Percentiles rank a stretch among this genome's conserved stretches.
These are phyloP conservation scores for Kazachstania psychrophila DNA, from an alignment of 805 yeast species.

Conservation along the genomic window DNA sequence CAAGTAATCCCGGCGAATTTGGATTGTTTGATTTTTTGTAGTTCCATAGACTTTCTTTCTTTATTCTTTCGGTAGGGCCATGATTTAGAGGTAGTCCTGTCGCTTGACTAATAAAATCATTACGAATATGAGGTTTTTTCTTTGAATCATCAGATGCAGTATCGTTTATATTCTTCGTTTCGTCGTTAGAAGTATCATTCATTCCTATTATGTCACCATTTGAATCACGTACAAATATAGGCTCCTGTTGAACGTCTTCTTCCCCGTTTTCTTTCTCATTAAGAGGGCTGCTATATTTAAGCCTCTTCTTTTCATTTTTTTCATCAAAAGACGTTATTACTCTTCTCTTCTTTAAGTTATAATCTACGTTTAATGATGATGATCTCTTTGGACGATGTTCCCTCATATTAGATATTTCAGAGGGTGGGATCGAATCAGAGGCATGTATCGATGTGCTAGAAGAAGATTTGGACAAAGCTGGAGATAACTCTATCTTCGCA, in stretches of 20 bases:
- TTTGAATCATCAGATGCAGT: background rate
- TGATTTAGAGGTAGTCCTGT: conserved; percentile 69
- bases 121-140: conserved; percentile 25
- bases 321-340: conserved; percentile 23
- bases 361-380: conserved; percentile 26
- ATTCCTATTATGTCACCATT: conserved; percentile 3
- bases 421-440: conserved; percentile 5
- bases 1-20: conserved; percentile 2
- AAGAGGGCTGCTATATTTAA: background rate
- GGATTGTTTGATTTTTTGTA: conserved; percentile 18
- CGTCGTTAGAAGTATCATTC: conserved; percentile 1
- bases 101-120: conserved; percentile 46
- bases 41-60: conserved; percentile 49
- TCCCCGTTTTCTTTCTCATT: background rate
- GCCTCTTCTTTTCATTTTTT: conserved; percentile 4
- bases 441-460: background rate
- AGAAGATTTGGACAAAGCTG: background rate
- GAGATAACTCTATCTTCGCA: too few species aligned
- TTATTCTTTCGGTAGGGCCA: conserved; percentile 53
- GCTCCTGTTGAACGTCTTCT: background rate
- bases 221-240: conserved; percentile 1
- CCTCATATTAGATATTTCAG: conserved; percentile 4
- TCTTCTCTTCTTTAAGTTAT: conserved; percentile 25
- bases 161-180: background rate
- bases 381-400: conserved; percentile 22